Evolutionary conservation across 2,329 filamentous ascomycete genomes (phyloP).

Genomic region (Phoma herbarum): DNA sequence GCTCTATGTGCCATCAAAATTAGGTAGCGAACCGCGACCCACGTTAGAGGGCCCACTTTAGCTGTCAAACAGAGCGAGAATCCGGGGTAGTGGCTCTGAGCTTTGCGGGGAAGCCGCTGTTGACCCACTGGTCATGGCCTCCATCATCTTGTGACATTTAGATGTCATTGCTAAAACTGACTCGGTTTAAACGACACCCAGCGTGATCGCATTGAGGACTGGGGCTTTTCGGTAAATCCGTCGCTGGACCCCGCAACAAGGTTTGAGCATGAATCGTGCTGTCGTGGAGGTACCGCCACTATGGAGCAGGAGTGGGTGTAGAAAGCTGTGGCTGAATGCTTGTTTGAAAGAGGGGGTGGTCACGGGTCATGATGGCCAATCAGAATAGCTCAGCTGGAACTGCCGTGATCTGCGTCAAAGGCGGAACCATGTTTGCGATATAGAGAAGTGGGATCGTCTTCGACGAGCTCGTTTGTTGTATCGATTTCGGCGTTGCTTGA

Average conservation of each 20-base stretch:
- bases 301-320: slow-evolving; percentile 10
- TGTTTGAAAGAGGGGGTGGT: slow-evolving; percentile 20
- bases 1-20: slow-evolving; percentile 3
- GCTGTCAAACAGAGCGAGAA: slow-evolving; percentile 23
- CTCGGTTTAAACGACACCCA: slow-evolving; percentile 26
- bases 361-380: slow-evolving; percentile 10
- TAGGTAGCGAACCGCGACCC: slow-evolving; percentile 5
- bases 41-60: slow-evolving; percentile 17
- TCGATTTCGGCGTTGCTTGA: neutral
- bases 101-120: slow-evolving; percentile 38
- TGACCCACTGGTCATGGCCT: slow-evolving; percentile 16
- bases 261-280: slow-evolving; percentile 3
- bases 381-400: neutral
- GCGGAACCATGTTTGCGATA: slow-evolving; percentile 1
- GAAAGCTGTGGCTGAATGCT: slow-evolving; percentile 9
- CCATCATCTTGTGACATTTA: slow-evolving; percentile 4
- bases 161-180: slow-evolving; percentile 25
- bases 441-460: neutral
- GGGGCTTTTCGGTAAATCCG: slow-evolving; percentile 27
- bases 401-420: neutral
- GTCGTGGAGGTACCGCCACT: slow-evolving; percentile 19
- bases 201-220: slow-evolving; percentile 5
- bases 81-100: slow-evolving; percentile 33
- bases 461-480: neutral
- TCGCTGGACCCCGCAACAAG: slow-evolving; percentile 26